Evolutionary conservation across 805 yeast species (phyloP).

Genomic region (Suhomyces kilbournensis): DNA sequence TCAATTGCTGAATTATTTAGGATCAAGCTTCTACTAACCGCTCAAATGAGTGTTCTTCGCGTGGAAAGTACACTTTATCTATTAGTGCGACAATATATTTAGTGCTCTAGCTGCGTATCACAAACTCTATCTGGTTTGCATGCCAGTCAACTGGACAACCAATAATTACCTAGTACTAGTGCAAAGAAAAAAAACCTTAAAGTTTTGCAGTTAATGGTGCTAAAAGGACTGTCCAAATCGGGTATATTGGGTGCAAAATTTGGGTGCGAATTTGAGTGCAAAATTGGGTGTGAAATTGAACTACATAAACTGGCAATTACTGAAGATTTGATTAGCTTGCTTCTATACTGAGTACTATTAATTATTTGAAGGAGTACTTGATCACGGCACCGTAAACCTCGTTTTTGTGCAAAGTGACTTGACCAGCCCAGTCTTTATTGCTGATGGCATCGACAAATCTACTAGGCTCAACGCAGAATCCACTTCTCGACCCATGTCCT

Average conservation of each 20-base stretch:
- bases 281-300: background rate
- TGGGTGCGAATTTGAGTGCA: background rate
- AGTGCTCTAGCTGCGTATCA: no score
- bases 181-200: no score
- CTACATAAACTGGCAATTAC: no score
- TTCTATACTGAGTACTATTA: background rate
- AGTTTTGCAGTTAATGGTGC: background rate
- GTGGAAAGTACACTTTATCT: no score
- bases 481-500: constrained; percentile 41
- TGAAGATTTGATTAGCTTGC: background rate
- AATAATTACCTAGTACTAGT: no score
- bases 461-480: constrained; percentile 63
- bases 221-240: background rate
- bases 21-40: no score
- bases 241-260: background rate
- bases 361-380: constrained; percentile 20
- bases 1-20: no score
- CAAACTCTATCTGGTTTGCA: no score
- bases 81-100: no score
- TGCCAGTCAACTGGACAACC: no score
- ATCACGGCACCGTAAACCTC: constrained; percentile 52
- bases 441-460: constrained; percentile 57
- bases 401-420: constrained; percentile 48
- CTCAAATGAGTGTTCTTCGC: no score
- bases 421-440: constrained; percentile 42